These are phyloP conservation scores for Penicillium psychrosexuale DNA, from an alignment of 2,329 filamentous ascomycete genomes.

Conservation along the genomic window DNA sequence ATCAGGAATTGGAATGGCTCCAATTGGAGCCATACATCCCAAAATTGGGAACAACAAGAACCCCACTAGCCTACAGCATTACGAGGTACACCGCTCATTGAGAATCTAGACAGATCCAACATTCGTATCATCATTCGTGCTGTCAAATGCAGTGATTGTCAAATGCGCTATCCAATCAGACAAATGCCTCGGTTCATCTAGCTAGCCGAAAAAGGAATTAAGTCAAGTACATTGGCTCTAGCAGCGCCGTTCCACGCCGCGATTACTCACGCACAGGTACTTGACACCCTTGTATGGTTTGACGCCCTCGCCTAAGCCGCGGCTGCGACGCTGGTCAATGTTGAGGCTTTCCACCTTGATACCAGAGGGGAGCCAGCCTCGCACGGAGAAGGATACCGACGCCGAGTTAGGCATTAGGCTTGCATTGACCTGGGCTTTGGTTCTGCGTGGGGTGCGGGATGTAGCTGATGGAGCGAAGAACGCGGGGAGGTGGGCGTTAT, in stretches of 20 bases:
- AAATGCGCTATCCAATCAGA: conserved; percentile 1
- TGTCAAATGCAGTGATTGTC: conserved; percentile 3
- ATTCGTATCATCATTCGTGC: conserved; percentile 6
- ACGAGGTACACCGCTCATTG: not conserved
- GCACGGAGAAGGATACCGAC: conserved; percentile 62
- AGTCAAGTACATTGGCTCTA: conserved; percentile 14
- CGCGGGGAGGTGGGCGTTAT: conserved; percentile 19
- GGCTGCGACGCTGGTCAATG: conserved; percentile 73
- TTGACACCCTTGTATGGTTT: conserved; percentile 98
- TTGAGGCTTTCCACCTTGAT: conserved; percentile 61
- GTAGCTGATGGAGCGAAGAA: conserved; percentile 22
- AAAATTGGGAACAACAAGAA: not conserved
- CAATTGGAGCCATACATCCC: not conserved
- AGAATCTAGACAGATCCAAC: not conserved
- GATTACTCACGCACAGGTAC: conserved; percentile 72
- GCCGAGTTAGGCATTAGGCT: conserved; percentile 77
- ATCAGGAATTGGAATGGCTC: not conserved
- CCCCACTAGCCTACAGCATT: too few species aligned
- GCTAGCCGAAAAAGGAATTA: not conserved
- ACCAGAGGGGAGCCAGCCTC: conserved; percentile 63
- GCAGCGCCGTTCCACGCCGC: conserved; percentile 50
- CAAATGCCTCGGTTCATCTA: not conserved
- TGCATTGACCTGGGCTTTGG: conserved; percentile 62
- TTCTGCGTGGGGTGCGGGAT: conserved; percentile 27
- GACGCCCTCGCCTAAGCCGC: conserved; percentile 79